Conservation (phyloP, 495 filamentous ascomycete species). For the Halenospora varia region DNA sequence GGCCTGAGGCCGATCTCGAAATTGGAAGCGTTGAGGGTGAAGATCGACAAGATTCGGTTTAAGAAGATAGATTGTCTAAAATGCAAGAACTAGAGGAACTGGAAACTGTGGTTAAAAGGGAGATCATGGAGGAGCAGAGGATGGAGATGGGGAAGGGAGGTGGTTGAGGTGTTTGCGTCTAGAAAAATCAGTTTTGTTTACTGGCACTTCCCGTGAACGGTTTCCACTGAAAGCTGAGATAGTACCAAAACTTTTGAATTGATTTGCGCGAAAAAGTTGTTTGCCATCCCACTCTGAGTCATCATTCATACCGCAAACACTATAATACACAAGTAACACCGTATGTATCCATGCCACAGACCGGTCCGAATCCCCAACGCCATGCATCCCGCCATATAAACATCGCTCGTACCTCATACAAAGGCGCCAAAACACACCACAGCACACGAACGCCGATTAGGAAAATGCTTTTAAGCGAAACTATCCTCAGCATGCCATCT, state of each 20-base stretch:
- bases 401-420: neutral
- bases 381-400: neutral
- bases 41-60: no score
- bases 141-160: no score
- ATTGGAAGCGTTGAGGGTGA: no score
- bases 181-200: neutral
- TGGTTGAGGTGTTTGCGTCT: no score
- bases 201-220: neutral
- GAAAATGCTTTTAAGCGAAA: slow-evolving; percentile 28
- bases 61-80: no score
- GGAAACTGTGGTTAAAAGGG: no score
- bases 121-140: no score
- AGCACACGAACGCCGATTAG: neutral
- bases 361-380: neutral
- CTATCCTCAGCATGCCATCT: slow-evolving; percentile 35
- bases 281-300: neutral
- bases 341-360: no score
- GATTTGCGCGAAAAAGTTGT: neutral
- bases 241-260: neutral
- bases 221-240: neutral
- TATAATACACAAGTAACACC: neutral
- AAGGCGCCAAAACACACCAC: neutral
- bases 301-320: neutral
- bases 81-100: no score
- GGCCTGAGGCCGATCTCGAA: no score